Base-by-base conservation (phyloP, 345 rosid genomes). In the Aquilaria sinensis region DNA sequence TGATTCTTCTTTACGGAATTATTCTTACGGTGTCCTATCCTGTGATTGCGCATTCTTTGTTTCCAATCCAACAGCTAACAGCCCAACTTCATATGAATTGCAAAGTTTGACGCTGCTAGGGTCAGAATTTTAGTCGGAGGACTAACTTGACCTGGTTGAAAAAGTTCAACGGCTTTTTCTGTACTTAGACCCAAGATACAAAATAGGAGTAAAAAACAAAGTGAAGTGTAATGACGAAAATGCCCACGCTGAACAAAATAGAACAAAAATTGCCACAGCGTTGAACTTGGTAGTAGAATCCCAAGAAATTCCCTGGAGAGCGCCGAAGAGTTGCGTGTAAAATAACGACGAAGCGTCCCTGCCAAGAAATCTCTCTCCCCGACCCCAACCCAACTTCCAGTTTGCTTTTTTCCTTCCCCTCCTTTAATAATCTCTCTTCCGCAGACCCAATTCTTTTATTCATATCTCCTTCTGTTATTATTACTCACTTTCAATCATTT, bases 301-400 rank as follows among this genome's bases (percentile, higher is more conserved):
- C 65, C 69, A 61, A 62, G 56, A 67, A 74, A 62, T 51, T 56
- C 67, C 67, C 6, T 43, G 7, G 10, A 23, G 23, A 23, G 23
- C 23, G 23, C 23, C 52, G 31, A 60, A 7, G 51, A 60, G 52
- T 70, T 63, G 67, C 67, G 71, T 65, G 61, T 60, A 45, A 61
- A 61, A 37, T 31, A 65, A 16, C 11, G 15, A 29, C 51, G 77
- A 75, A 77, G 77, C 82, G 77, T 88, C 72, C 63, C 57, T 60
- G 61, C 74, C 85, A 85, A 88, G 84, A 69, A 79, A 81, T 67
- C 64, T 37, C 68, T 8, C 23, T 48, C 50, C 4, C 16, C 46
- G 8, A 29, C 43, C 8, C 43, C 43, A 37, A 37, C 43, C 8
- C 23, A 23, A 0, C 43, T 37, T 37, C 43, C 5, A 37, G 5